These are phyloP conservation scores for Metroxylon sagu DNA, from an alignment of 176 grass and related monocot genomes.

Conservation along the genomic window DNA sequence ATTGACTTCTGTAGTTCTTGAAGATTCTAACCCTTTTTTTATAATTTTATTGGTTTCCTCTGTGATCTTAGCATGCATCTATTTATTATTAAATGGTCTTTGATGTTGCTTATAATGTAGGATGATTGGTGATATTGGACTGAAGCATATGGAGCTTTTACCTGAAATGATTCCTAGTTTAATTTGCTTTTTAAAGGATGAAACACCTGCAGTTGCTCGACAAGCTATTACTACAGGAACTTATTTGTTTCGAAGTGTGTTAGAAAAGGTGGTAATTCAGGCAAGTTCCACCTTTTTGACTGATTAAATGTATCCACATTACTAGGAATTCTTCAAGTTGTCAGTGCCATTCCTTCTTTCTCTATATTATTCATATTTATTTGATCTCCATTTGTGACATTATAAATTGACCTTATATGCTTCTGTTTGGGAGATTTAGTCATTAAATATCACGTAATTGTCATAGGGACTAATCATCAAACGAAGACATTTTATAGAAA, in stretches of 20 bases:
- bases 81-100: background rate
- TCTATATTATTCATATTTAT: background rate
- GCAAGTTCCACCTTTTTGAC: conserved; percentile 17
- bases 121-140: conserved; percentile 79
- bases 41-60: no score
- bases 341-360: background rate
- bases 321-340: no score
- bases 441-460: no score
- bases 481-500: background rate
- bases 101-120: conserved; percentile 25
- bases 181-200: conserved; percentile 60
- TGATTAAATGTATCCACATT: no score
- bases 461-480: no score
- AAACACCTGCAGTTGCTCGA: conserved; percentile 54
- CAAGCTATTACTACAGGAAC: conserved; percentile 85
- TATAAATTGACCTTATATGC: no score
- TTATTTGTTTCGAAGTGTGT: conserved; percentile 47
- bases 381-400: background rate
- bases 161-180: conserved; percentile 57
- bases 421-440: no score
- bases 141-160: conserved; percentile 40
- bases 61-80: no score
- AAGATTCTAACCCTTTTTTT: no score
- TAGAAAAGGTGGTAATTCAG: conserved; percentile 67
- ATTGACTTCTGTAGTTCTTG: no score